phyloP scores from a whole-genome alignment of 352 stramenopile species.

The Globisporangium heterothallicum region DNA sequence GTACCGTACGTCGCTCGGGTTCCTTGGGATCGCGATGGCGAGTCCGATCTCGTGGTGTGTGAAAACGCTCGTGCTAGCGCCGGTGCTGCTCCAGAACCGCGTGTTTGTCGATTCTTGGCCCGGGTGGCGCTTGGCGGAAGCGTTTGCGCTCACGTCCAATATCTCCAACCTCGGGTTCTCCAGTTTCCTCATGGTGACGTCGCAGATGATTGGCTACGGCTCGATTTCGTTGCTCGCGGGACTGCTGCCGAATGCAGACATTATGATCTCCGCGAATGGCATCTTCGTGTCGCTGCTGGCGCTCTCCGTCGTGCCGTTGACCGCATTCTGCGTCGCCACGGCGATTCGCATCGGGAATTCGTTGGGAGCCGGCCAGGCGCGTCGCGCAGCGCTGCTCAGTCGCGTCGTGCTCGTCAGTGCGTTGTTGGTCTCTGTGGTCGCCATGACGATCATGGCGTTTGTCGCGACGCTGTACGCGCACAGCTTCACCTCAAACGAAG shows the following conservation, averaged over 20 bases:
- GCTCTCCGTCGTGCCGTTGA: conserved; percentile 25
- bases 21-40: conserved; percentile 27
- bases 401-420: conserved; percentile 16
- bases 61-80: conserved; percentile 20
- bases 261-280: conserved; percentile 28
- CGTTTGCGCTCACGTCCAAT: conserved; percentile 12
- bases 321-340: conserved; percentile 21
- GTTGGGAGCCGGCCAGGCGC: conserved; percentile 20
- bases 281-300: conserved; percentile 26
- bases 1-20: conserved; percentile 30
- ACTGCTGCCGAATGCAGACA: conserved; percentile 24
- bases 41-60: conserved; percentile 21
- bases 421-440: conserved; percentile 10
- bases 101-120: conserved; percentile 18
- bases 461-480: conserved; percentile 12
- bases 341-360: conserved; percentile 34
- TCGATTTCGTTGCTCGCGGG: conserved; percentile 20
- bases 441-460: conserved; percentile 16
- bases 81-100: conserved; percentile 18
- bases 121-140: conserved; percentile 12
- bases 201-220: conserved; percentile 16
- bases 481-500: conserved; percentile 14
- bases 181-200: conserved; percentile 15
- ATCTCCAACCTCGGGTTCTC: conserved; percentile 12
- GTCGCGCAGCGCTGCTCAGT: conserved; percentile 16